phyloP scores from a whole-genome alignment of 208 protist species.

The Novymonas esmeraldas region DNA sequence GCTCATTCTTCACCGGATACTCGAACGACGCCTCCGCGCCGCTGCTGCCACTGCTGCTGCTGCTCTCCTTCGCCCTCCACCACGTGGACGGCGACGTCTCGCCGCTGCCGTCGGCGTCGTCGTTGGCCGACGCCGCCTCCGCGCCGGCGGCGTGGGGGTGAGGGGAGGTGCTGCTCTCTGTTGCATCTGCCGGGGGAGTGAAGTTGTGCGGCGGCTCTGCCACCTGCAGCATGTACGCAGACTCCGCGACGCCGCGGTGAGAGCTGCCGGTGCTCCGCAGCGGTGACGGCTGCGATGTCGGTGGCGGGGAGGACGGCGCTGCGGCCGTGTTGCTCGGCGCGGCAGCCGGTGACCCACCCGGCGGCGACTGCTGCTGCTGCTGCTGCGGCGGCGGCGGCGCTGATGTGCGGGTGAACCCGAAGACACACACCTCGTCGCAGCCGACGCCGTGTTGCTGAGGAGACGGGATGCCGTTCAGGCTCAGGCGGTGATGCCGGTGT shows the following conservation, averaged over 20 bases:
- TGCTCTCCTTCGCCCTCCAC: background rate
- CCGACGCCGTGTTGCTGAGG: conserved; percentile 1
- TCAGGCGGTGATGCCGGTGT: background rate
- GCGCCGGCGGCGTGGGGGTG: too few relatives aligned
- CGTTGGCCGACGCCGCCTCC: background rate
- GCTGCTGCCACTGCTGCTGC: background rate
- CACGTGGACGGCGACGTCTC: background rate
- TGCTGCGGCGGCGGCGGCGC: background rate
- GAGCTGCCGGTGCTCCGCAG: too few relatives aligned
- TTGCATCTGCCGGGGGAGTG: background rate
- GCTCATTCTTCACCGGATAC: background rate
- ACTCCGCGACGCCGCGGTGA: too few relatives aligned
- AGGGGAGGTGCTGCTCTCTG: background rate
- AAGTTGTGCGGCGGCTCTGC: too few relatives aligned
- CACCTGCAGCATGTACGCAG: too few relatives aligned
- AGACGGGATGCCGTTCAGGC: background rate
- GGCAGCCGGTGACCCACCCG: too few relatives aligned
- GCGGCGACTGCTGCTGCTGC: too few relatives aligned
- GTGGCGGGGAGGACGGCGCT: too few relatives aligned
- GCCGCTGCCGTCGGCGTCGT: background rate
- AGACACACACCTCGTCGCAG: background rate
- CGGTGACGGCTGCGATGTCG: too few relatives aligned
- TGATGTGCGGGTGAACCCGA: conserved; percentile 20
- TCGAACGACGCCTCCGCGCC: background rate
- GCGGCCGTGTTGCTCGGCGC: too few relatives aligned